A percentile compares a stretch with the other conserved stretches of the same genome.
Evolutionary conservation across 192 early-diverging fungal genomes (phyloP).

Genomic region (Lobosporangium transversale): DNA sequence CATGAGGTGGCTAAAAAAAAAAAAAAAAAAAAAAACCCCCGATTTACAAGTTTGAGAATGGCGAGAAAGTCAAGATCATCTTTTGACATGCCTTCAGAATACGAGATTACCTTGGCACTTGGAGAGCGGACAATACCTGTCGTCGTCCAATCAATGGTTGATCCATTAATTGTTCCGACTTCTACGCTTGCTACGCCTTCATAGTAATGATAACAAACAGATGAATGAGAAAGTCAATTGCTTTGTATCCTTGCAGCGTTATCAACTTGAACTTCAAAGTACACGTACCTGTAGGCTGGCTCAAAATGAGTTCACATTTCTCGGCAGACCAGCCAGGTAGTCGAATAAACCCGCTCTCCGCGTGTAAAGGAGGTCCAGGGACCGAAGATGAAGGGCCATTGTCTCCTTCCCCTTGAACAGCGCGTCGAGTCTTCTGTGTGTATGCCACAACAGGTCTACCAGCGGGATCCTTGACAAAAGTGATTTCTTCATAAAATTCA

Average conservation of each 20-base stretch:
- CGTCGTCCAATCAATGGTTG: conserved; percentile 13
- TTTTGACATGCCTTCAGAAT: neutral
- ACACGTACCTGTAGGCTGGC: conserved; percentile 34
- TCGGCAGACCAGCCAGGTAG: conserved; percentile 24
- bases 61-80: neutral
- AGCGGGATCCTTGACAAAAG: conserved; percentile 32
- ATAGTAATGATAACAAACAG: too few species aligned
- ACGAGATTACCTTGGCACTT: conserved; percentile 29
- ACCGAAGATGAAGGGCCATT: neutral
- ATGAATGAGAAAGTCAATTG: too few species aligned
- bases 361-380: conserved; percentile 27
- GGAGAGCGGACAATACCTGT: conserved; percentile 25
- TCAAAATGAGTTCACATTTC: conserved; percentile 32
- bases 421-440: conserved; percentile 27
- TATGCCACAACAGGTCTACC: conserved; percentile 30
- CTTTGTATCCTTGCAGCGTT: too few species aligned
- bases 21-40: neutral
- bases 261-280: too few species aligned
- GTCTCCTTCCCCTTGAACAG: neutral
- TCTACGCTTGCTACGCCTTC: conserved; percentile 39
- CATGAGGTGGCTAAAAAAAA: conserved; percentile 25
- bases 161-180: conserved; percentile 19
- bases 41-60: too few species aligned
- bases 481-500: conserved; percentile 39
- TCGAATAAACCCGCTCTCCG: conserved; percentile 30